Conservation (phyloP, 2,329 filamentous ascomycete genomes). For the Trichoderma polysporum region DNA sequence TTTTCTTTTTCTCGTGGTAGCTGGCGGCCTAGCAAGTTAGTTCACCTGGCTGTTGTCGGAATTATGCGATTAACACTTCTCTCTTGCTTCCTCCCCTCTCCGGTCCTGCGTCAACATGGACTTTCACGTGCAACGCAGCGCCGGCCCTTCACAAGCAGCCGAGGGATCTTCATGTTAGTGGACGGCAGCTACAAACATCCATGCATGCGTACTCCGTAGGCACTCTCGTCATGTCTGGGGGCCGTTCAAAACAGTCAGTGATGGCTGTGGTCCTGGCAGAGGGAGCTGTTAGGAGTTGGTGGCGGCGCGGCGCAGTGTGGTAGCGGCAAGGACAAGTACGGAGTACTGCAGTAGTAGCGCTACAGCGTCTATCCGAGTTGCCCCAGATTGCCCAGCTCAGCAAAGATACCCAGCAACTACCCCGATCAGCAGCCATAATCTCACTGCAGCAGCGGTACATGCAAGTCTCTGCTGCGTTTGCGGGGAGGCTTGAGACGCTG, state of each 20-base stretch:
- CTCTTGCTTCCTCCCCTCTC: not conserved
- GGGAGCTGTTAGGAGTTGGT: not conserved
- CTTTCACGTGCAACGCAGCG: slow-evolving; percentile 21
- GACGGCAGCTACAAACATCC: slow-evolving; percentile 8
- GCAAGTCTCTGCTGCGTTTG: slow-evolving; percentile 1
- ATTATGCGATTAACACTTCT: not conserved
- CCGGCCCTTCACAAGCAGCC: slow-evolving; percentile 22
- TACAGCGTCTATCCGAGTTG: not conserved
- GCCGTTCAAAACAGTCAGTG: not conserved
- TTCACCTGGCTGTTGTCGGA: not conserved
- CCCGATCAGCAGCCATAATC: not conserved
- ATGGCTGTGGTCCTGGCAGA: not conserved
- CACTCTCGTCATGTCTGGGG: slow-evolving; percentile 5
- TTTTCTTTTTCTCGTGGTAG: not conserved
- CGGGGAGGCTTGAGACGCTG: slow-evolving; percentile 8
- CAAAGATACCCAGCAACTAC: slow-evolving; percentile 1
- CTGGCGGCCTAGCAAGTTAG: not conserved
- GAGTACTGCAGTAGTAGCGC: not conserved
- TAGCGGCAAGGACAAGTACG: not conserved
- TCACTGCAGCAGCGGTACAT: not conserved
- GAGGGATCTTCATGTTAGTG: slow-evolving; percentile 23
- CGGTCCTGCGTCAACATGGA: not conserved
- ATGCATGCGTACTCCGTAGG: not conserved
- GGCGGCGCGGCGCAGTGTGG: not conserved
- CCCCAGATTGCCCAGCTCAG: slow-evolving; percentile 1